Conservation (phyloP, 306 rosid species). For the Trifolium dubium region DNA sequence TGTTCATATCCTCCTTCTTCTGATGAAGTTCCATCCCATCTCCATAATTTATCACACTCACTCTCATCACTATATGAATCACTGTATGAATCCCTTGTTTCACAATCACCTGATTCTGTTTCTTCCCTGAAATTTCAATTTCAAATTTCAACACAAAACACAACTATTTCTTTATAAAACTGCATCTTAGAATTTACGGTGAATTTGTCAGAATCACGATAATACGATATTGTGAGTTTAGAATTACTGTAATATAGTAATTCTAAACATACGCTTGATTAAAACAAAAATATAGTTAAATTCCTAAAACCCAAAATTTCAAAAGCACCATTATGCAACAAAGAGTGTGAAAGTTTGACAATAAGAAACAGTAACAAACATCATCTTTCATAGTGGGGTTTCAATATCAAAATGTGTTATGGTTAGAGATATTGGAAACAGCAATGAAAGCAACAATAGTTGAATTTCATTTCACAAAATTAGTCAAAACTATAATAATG, state of each 20-base stretch:
- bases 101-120: slow-evolving; percentile 77
- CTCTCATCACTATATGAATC: slow-evolving; percentile 88
- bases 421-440: slow-evolving; percentile 32
- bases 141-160: background rate
- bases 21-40: slow-evolving; percentile 89
- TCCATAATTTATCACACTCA: slow-evolving; percentile 86
- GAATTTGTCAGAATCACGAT: background rate
- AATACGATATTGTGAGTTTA: no score
- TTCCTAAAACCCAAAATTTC: slow-evolving; percentile 14
- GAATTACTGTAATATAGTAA: no score
- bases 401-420: background rate
- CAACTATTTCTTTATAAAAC: no score
- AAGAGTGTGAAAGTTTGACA: slow-evolving; percentile 38
- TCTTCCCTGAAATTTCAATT: slow-evolving; percentile 65
- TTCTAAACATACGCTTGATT: background rate
- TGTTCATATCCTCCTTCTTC: slow-evolving; percentile 88
- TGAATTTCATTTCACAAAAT: slow-evolving; percentile 2
- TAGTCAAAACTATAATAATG: slow-evolving; percentile 23
- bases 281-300: background rate
- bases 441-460: slow-evolving; percentile 17
- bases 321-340: slow-evolving; percentile 12
- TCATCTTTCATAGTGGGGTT: slow-evolving; percentile 6
- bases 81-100: slow-evolving; percentile 80
- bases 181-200: no score
- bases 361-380: slow-evolving; percentile 28